Base-by-base conservation (phyloP, 495 filamentous ascomycete species). In the Bacidia gigantensis region DNA sequence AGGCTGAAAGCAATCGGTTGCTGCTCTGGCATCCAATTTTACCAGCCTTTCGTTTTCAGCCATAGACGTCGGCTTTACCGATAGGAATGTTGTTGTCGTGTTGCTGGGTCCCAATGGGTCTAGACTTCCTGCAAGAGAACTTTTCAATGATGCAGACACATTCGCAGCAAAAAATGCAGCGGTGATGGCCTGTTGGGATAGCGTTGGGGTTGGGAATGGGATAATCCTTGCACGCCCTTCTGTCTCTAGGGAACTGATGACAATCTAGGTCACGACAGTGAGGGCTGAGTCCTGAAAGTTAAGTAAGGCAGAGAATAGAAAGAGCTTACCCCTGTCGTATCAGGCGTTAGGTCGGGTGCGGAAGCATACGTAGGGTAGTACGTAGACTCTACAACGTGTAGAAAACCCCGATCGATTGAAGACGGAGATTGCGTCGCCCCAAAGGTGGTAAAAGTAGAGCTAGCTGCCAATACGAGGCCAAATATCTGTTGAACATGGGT, bases 1-100 rank as follows among this genome's bases (percentile, higher is more conserved):
- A 22, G 86, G 82, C 10, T 70, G 59, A 53, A 79, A 78, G 25
- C 72, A 66, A 58, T 79, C 67, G 46, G 71, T 70, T 11, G 52
- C 49, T 38, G 59, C 55, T 66, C 56, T 46, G 32, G 67, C 70
- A 21, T 51, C 49, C 29, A 56, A n/a, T n/a, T n/a, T n/a, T n/a
- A n/a, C n/a, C n/a, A n/a, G n/a, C n/a, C n/a, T n/a, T n/a, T n/a
- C n/a, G n/a, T 48, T n/a, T 46, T 64, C 59, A 56, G 75, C 77
- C 52, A 79, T 42, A 24, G 54, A 46, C 24, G 52, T 53, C 44
- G 22, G 20, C 9, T 47, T 5, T 24, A 22, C 22, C n/a, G 20
- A 21, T 47, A n/a, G 20, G n/a, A 22, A 5, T 24, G 44, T 24
- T 26, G 44, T 7, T 14, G 44, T 47, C 14, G 25, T 22, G 25